Evolutionary conservation across 2,329 filamentous ascomycete genomes (phyloP).

Genomic region (Gaeumannomyces sp.): DNA sequence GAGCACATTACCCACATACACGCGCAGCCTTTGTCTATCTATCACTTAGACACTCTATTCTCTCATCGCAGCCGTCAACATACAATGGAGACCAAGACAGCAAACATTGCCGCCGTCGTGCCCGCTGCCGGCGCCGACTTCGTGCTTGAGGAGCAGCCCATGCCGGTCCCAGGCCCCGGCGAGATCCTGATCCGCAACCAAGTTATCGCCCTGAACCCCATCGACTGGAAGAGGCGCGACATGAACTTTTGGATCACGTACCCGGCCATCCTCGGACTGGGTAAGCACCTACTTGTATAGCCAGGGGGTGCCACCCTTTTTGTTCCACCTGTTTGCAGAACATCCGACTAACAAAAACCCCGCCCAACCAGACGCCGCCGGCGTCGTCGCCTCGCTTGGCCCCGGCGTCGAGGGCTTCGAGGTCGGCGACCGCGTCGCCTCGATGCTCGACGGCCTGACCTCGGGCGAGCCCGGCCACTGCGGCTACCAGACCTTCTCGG

Average conservation of each 20-base stretch:
- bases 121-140: conserved; percentile 9
- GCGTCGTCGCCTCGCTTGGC: conserved; percentile 17
- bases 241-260: conserved; percentile 21
- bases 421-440: conserved; percentile 19
- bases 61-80: neutral
- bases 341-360: neutral
- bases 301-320: too few species aligned
- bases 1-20: neutral
- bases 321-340: neutral
- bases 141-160: conserved; percentile 14
- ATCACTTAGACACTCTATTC: neutral
- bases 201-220: conserved; percentile 22
- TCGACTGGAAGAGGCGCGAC: conserved; percentile 22
- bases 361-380: conserved; percentile 15
- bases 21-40: too few species aligned
- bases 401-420: conserved; percentile 15
- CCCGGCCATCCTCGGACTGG: conserved; percentile 18
- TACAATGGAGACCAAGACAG: neutral
- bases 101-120: conserved; percentile 10
- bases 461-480: conserved; percentile 12
- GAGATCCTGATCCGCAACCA: conserved; percentile 17
- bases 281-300: neutral
- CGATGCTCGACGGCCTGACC: conserved; percentile 9
- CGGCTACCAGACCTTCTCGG: conserved; percentile 14
- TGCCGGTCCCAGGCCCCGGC: conserved; percentile 11